Evolutionary conservation across 352 stramenopile genomes (phyloP).

Genomic region (Pythium folliculosum): DNA sequence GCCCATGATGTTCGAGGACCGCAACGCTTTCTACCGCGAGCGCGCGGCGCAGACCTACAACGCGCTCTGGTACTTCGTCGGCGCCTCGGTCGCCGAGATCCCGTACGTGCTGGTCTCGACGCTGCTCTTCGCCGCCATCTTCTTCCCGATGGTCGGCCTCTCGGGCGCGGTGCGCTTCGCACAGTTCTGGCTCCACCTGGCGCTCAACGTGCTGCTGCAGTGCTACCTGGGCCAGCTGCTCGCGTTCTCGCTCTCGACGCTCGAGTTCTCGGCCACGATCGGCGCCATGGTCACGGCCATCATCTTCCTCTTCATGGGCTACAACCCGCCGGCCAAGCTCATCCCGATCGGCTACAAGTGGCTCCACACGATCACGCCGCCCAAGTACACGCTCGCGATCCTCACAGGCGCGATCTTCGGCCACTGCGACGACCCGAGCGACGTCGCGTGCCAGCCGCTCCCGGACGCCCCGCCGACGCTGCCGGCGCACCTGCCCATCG

Average conservation of each 20-base stretch:
- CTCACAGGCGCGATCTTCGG: slow-evolving; percentile 21
- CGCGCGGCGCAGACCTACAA: slow-evolving; percentile 76
- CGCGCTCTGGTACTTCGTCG: slow-evolving; percentile 51
- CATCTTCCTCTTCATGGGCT: slow-evolving; percentile 45
- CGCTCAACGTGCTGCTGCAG: slow-evolving; percentile 47
- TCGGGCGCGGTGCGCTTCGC: slow-evolving; percentile 28
- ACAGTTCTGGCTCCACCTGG: slow-evolving; percentile 61
- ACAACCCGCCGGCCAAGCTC: slow-evolving; percentile 24
- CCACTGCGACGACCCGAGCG: slow-evolving; percentile 18
- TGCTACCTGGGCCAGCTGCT: slow-evolving; percentile 71
- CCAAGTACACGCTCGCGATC: slow-evolving; percentile 22
- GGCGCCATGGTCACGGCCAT: slow-evolving; percentile 38
- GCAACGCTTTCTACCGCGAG: slow-evolving; percentile 60
- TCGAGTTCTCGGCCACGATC: slow-evolving; percentile 32
- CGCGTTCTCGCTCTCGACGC: slow-evolving; percentile 35
- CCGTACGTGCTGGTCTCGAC: slow-evolving; percentile 33
- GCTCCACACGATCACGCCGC: slow-evolving; percentile 13
- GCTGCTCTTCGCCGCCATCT: slow-evolving; percentile 34
- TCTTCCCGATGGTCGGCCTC: slow-evolving; percentile 37
- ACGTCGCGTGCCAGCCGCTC: slow-evolving; percentile 27
- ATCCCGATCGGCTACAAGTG: slow-evolving; percentile 28
- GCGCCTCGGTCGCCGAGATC: slow-evolving; percentile 68
- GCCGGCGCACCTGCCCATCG: slow-evolving; percentile 17
- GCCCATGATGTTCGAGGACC: slow-evolving; percentile 40
- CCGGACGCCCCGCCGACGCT: slow-evolving; percentile 19